Evolutionary conservation across 1,284 basidiomycete species (phyloP).

Genomic region (Ceratobasidium papillatum): DNA sequence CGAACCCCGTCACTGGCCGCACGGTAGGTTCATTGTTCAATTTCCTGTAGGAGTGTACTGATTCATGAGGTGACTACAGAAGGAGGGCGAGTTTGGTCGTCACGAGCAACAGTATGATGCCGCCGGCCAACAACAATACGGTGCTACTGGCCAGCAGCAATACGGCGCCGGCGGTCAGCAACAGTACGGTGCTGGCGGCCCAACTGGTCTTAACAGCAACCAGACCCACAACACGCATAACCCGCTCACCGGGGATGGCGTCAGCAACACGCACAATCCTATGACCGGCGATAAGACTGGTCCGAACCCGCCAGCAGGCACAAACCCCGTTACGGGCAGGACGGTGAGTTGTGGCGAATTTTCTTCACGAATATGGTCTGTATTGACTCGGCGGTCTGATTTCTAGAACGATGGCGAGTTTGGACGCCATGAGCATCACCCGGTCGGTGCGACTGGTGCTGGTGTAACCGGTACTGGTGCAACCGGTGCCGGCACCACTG

Average conservation of each 20-base stretch:
- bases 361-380: not conserved
- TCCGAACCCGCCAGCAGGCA: conserved; percentile 21
- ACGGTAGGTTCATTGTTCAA: conserved; percentile 6
- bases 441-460: not conserved
- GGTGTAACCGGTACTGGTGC: not conserved
- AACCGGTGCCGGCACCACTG: not conserved
- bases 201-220: not conserved
- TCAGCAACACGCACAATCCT: conserved; percentile 23
- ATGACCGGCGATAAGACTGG: conserved; percentile 35
- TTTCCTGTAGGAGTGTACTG: not conserved
- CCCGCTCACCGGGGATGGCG: conserved; percentile 22
- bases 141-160: not conserved
- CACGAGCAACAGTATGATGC: conserved; percentile 1
- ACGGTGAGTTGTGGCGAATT: not conserved
- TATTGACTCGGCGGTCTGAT: conserved; percentile 5
- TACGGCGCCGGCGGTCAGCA: not conserved
- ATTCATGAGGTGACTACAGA: not conserved
- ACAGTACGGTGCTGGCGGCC: not conserved
- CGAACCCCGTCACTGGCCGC: conserved; percentile 18
- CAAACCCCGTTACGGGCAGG: conserved; percentile 27
- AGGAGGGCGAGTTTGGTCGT: conserved; percentile 19
- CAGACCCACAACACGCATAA: conserved; percentile 32
- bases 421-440: conserved; percentile 22
- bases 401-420: conserved; percentile 14
- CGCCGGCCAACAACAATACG: not conserved